Evolutionary conservation across 2,329 filamentous ascomycete species (phyloP).

Genomic region (Acrodontium crateriforme): DNA sequence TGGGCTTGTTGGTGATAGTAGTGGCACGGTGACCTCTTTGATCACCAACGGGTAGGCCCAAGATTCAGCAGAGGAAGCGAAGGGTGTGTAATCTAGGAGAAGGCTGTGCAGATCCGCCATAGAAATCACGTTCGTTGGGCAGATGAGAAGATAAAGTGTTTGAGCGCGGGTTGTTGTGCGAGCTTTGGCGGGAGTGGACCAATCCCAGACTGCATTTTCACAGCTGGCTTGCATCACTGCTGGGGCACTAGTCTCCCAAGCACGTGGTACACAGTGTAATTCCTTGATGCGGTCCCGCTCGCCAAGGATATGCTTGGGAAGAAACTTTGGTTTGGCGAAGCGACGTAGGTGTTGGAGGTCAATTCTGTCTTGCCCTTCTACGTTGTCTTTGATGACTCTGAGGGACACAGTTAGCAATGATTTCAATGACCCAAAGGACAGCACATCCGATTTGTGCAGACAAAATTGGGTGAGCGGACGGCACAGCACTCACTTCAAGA

Average conservation of each 20-base stretch:
- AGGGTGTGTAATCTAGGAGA: constrained; percentile 25
- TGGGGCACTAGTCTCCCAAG: constrained; percentile 17
- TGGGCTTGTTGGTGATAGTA: constrained; percentile 60
- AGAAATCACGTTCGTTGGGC: constrained; percentile 37
- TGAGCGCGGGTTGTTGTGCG: constrained; percentile 30
- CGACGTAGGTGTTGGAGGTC: constrained; percentile 51
- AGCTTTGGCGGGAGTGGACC: constrained; percentile 46
- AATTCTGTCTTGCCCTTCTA: constrained; percentile 29
- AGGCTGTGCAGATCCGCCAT: constrained; percentile 38
- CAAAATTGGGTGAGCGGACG: too few relatives aligned
- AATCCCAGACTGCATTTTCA: constrained; percentile 31
- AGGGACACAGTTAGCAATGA: constrained; percentile 2
- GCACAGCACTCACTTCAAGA: constrained; percentile 53
- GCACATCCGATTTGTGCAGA: constrained; percentile 3
- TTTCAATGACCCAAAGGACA: background rate
- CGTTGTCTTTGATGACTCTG: constrained; percentile 32
- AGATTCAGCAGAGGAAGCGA: constrained; percentile 23
- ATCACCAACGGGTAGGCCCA: constrained; percentile 38
- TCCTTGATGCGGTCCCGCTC: constrained; percentile 20
- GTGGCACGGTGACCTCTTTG: constrained; percentile 52
- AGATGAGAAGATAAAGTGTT: constrained; percentile 38
- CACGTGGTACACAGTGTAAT: constrained; percentile 19
- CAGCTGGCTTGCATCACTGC: constrained; percentile 18
- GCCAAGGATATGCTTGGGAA: constrained; percentile 20
- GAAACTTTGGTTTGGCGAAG: constrained; percentile 48